Evolutionary conservation across 2,329 filamentous ascomycete species (phyloP), one percentile per base, ranked within the genome.

Genomic region (Fusarium illudens): DNA sequence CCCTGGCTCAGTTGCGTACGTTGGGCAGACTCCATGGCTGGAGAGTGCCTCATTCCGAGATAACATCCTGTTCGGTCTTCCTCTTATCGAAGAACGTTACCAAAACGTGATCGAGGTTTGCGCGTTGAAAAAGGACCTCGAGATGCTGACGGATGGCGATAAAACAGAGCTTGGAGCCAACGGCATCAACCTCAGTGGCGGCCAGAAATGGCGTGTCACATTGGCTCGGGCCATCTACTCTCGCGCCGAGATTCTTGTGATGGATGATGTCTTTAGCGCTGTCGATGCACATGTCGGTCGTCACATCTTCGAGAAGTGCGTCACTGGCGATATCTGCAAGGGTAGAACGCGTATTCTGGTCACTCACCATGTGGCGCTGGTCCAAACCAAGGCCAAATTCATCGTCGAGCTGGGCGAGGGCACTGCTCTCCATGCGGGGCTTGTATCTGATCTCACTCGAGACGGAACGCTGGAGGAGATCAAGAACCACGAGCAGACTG

Each of bases 191-290:
- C 82, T 96, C 7, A 93, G 90, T 64, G 93, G 93, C 65, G 93
- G 93, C 0, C 93, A 96, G 77, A 89, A 92, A 73, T 94, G 92
- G 91, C 87, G 93, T 54, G 86, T 96, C 30, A 92, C 91, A 0
- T 88, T 96, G 70, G 93, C 92, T 2, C 84, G 93, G 48, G 92
- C 92, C 1, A 82, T 96, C 17, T 96, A 96, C 77, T 94, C 92
- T 2, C 84, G 92, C 13, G 92, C 91, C 1, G 89, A 90, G 0
- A 89, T 94, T 65, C 81, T 96, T 6, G 82, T 96, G 17, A 83
- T 96, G 72, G 93, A 96, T 75, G 93, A 96, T 73, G 92, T 95
- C 37, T 94, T 96, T 76, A 93, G 90, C 74, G 89, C 92, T 10
- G 88, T 96, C 9, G 93, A 96, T 76, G 90, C 92, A 4, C 91